Evolutionary conservation across 192 early-diverging fungal species (phyloP), one percentile per base, ranked within the genome.

Genomic region (Neocallimastix lanati): DNA sequence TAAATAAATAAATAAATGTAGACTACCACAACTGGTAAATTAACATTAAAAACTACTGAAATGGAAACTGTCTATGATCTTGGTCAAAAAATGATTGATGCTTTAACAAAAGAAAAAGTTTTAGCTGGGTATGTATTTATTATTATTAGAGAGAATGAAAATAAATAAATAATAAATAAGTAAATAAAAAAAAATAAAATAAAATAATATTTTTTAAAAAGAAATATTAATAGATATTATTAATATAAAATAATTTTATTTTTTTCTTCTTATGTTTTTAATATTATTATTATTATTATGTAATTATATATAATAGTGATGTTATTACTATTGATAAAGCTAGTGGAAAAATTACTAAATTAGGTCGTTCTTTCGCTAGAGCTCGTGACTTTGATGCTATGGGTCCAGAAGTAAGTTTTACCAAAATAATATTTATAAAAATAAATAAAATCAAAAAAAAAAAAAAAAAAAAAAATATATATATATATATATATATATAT

Each of bases 41-140:
- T 99, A 76, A 99, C 96, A 78, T 84, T 98, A 35, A 99, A 99
- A 88, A 99, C 98, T 29, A 99, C 96, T 27, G 98, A 99, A 76
- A 99, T 99, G 98, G 98, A 99, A 84, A 99, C 98, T 35, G 93
- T 99, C 79, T 99, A 98, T 79, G 98, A 99, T 84, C 84, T 99
- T 80, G 98, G 96, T 13, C 93, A 97, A 81, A 99, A 99, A 86
- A 98, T 99, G 96, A 98, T 99, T 83, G 94, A 94, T 77, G 89
- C 95, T 28, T 84, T 99, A 82, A 96, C 93, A 85, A 98, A 98
- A 87, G 96, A 99, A 81, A 99, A 99, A 84, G 96, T 98, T 67
- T 90, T 94, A 86, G 95, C 95, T 33, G 98, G 93, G 92, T 93
- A 88, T 76, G 81, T 80, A 40, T 28, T n/a, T n/a, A n/a, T n/a